phyloP scores from a whole-genome alignment of 164 flowering plant species.

The Liriodendron chinense region DNA sequence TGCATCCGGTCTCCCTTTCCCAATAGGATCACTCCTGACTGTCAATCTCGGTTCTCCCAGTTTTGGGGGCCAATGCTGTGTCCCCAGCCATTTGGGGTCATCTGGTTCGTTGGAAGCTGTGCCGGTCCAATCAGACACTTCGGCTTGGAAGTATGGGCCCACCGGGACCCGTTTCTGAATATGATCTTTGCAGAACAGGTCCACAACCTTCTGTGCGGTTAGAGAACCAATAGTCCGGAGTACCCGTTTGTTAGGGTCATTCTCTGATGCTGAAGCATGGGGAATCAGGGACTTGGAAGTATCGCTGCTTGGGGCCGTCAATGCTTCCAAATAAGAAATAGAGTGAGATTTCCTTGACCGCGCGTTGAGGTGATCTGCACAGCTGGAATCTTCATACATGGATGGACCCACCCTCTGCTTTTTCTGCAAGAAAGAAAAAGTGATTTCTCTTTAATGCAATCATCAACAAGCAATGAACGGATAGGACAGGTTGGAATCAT shows the following conservation, averaged over 20 bases:
- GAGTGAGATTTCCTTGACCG: conserved; percentile 27
- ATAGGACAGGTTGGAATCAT: too few species aligned
- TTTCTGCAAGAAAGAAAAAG: conserved; percentile 35
- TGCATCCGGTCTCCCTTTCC: conserved; percentile 66
- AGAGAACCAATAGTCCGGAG: conserved; percentile 21
- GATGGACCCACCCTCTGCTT: conserved; percentile 72
- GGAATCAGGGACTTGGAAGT: conserved; percentile 12
- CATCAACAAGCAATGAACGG: not conserved
- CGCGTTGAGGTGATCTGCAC: conserved; percentile 28
- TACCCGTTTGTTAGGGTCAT: conserved; percentile 2
- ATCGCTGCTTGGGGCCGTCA: conserved; percentile 9
- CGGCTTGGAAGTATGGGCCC: conserved; percentile 61
- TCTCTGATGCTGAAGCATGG: conserved; percentile 3
- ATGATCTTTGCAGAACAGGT: conserved; percentile 18
- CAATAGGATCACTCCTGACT: conserved; percentile 53
- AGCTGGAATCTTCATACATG: conserved; percentile 57
- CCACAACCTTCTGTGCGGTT: conserved; percentile 16
- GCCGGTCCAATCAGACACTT: conserved; percentile 68
- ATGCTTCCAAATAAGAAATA: conserved; percentile 22
- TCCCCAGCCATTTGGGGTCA: conserved; percentile 78
- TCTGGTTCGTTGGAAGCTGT: conserved; percentile 11
- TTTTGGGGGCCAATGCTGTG: conserved; percentile 60
- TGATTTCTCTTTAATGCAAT: not conserved
- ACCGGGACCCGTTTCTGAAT: conserved; percentile 31
- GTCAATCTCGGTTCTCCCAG: conserved; percentile 19